These are phyloP conservation scores for Corynascus novoguineensis DNA, from an alignment of 495 filamentous ascomycete genomes.

Conservation along the genomic window DNA sequence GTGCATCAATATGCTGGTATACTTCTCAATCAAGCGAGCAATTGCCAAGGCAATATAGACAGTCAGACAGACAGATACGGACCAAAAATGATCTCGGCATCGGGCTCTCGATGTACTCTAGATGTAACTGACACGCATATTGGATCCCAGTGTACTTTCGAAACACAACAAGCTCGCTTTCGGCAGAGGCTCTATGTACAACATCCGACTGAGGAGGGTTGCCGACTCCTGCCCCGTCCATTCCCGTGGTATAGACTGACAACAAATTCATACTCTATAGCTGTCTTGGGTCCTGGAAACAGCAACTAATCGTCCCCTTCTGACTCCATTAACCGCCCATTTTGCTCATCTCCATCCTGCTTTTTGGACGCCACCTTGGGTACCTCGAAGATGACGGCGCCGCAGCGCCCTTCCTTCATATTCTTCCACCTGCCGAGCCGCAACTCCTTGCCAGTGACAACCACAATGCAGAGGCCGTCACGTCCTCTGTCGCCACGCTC, in stretches of 20 bases:
- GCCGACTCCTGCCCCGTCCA: neutral
- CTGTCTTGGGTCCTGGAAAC: neutral
- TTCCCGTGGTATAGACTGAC: slow-evolving; percentile 3
- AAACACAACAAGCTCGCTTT: neutral
- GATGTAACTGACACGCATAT: neutral
- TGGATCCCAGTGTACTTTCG: neutral
- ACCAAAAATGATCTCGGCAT: no score
- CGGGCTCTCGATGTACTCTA: no score
- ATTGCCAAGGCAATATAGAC: no score
- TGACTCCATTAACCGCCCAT: slow-evolving; percentile 15
- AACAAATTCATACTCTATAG: neutral
- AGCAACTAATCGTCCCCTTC: slow-evolving; percentile 12
- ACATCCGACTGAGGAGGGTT: slow-evolving; percentile 8
- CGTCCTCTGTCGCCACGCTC: slow-evolving; percentile 65
- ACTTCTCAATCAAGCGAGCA: neutral
- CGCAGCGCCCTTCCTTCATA: slow-evolving; percentile 61
- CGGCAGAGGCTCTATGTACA: slow-evolving; percentile 2
- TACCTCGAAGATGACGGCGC: slow-evolving; percentile 75
- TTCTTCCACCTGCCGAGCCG: slow-evolving; percentile 71
- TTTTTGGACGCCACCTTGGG: slow-evolving; percentile 36
- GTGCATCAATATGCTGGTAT: neutral
- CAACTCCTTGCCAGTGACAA: slow-evolving; percentile 79
- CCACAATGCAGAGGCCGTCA: slow-evolving; percentile 74
- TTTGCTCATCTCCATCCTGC: slow-evolving; percentile 15
- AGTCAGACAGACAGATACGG: no score